A percentile compares a stretch with the other conserved stretches of the same genome.
These are phyloP conservation scores for Saraca asoca DNA, from an alignment of 331 rosid genomes.

Conservation along the genomic window DNA sequence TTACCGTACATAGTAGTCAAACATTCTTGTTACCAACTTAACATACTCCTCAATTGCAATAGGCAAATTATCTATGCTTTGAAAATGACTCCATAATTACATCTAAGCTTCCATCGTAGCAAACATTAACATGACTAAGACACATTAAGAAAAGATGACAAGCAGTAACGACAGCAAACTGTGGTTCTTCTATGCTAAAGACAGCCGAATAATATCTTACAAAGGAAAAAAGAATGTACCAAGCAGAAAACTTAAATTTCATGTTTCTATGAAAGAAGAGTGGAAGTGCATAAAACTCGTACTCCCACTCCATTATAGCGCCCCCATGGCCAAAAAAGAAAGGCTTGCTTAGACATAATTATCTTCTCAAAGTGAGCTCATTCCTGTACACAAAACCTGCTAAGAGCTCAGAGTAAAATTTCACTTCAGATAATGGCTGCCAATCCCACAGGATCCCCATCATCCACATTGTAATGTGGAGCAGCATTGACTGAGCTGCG, in stretches of 20 bases:
- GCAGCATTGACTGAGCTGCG: conserved; percentile 57
- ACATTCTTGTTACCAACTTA: not conserved
- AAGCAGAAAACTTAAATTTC: conserved; percentile 19
- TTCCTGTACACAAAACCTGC: conserved; percentile 68
- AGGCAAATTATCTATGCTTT: not conserved
- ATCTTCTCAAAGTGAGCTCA: conserved; percentile 37
- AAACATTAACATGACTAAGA: conserved; percentile 6
- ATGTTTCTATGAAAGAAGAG: conserved; percentile 29
- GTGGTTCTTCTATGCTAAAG: conserved; percentile 25
- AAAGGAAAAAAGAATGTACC: conserved; percentile 5
- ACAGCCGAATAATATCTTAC: conserved; percentile 22
- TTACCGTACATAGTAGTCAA: no score
- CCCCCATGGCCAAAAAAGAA: conserved; percentile 26
- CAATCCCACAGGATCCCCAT: conserved; percentile 69
- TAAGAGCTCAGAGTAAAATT: conserved; percentile 31
- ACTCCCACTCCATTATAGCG: conserved; percentile 26
- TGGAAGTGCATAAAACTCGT: conserved; percentile 39
- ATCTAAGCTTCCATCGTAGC: conserved; percentile 11
- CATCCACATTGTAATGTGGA: conserved; percentile 63
- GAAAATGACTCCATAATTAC: not conserved
- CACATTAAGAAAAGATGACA: conserved; percentile 9
- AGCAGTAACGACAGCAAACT: conserved; percentile 20
- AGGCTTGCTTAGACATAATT: conserved; percentile 9
- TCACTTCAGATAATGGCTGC: conserved; percentile 77
- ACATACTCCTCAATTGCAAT: not conserved